Evolutionary conservation across 1,284 basidiomycete species (phyloP).

Genomic region (Neonothopanus nambi): DNA sequence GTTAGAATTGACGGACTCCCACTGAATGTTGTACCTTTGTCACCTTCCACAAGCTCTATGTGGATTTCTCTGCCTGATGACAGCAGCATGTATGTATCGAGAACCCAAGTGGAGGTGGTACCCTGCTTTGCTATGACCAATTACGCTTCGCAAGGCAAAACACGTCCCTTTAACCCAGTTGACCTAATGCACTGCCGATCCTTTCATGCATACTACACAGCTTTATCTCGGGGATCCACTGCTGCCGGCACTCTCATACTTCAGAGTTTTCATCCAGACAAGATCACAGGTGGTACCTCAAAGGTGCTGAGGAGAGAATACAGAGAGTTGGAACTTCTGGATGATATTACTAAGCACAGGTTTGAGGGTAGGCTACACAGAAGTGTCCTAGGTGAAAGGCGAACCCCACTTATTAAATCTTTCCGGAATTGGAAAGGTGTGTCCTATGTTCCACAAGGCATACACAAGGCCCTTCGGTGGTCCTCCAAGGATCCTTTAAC

Average conservation of each 20-base stretch:
- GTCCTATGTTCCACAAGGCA: conserved; percentile 15
- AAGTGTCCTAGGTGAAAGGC: conserved; percentile 19
- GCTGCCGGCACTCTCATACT: conserved; percentile 34
- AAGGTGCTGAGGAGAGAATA: conserved; percentile 28
- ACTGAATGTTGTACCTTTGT: conserved; percentile 39
- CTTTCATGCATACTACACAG: conserved; percentile 37
- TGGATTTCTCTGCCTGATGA: conserved; percentile 29
- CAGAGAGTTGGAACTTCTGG: conserved; percentile 32
- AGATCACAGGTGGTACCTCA: conserved; percentile 22
- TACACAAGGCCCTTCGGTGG: conserved; percentile 22
- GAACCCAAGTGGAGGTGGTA: conserved; percentile 34
- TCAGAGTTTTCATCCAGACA: conserved; percentile 24
- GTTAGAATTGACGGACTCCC: conserved; percentile 34
- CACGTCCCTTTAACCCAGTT: conserved; percentile 31
- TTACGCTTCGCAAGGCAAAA: conserved; percentile 40
- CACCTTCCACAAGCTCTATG: conserved; percentile 15
- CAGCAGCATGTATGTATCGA: conserved; percentile 19
- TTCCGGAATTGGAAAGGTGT: conserved; percentile 19
- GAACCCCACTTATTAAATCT: conserved; percentile 18
- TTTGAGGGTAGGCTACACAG: conserved; percentile 25
- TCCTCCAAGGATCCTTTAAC: conserved; percentile 5
- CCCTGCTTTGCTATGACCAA: conserved; percentile 45
- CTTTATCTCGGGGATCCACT: conserved; percentile 32
- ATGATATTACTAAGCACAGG: conserved; percentile 30
- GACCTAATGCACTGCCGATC: conserved; percentile 29